A percentile compares a stretch with the other conserved stretches of the same genome.
phyloP scores from a whole-genome alignment of 345 rosid genomes.

The Tarenaya hassleriana region DNA sequence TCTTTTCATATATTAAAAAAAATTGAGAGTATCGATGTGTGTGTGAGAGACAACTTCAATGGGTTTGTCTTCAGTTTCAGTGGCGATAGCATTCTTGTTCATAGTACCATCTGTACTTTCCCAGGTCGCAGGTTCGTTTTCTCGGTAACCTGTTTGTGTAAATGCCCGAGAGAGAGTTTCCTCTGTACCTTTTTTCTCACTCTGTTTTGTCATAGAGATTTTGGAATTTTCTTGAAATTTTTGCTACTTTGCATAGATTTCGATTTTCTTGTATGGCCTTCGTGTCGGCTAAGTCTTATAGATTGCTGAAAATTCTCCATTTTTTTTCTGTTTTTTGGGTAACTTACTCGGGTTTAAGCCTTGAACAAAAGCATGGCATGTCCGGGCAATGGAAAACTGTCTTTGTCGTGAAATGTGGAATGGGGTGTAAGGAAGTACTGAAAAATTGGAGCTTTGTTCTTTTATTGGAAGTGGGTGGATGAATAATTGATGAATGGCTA shows the following conservation, averaged over 20 bases:
- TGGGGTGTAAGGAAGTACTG: neutral
- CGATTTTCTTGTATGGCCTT: neutral
- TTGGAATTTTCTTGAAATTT: too few relatives aligned
- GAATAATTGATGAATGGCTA: slow-evolving; percentile 10
- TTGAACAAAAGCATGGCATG: too few relatives aligned
- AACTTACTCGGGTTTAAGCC: too few relatives aligned
- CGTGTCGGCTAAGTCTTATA: slow-evolving; percentile 6
- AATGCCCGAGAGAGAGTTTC: slow-evolving; percentile 17
- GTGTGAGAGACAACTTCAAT: slow-evolving; percentile 33
- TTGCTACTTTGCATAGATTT: neutral
- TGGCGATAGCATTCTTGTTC: slow-evolving; percentile 31
- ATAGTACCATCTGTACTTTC: slow-evolving; percentile 33
- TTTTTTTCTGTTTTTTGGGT: neutral
- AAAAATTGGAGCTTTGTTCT: neutral
- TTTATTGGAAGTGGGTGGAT: neutral
- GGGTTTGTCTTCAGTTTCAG: slow-evolving; percentile 42
- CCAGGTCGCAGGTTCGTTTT: slow-evolving; percentile 53
- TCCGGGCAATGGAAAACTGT: neutral
- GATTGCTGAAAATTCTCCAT: neutral
- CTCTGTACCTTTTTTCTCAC: neutral
- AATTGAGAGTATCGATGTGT: slow-evolving; percentile 16
- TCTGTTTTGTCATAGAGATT: neutral
- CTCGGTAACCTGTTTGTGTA: slow-evolving; percentile 16
- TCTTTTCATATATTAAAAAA: neutral
- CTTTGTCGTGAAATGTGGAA: neutral